Evolutionary conservation across 2,329 filamentous ascomycete genomes (phyloP).

Genomic region (Parasarocladium wereldwijsianum): DNA sequence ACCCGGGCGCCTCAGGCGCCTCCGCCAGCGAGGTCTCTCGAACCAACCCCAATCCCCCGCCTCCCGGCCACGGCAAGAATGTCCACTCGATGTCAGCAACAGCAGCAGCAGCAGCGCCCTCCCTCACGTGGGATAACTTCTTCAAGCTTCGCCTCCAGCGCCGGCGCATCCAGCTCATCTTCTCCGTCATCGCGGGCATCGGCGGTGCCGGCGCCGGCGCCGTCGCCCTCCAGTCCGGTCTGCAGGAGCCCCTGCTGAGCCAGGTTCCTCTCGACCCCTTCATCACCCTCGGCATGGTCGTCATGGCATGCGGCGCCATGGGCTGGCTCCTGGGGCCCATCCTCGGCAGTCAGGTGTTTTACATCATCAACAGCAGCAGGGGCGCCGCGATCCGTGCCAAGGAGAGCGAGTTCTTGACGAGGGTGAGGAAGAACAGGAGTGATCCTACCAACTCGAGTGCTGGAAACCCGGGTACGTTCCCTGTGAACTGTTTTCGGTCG

Average conservation of each 20-base stretch:
- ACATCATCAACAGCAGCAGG: conserved; percentile 55
- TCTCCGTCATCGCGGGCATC: conserved; percentile 53
- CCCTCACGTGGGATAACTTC: conserved; percentile 83
- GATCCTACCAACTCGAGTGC: conserved; percentile 82
- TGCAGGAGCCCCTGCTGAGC: conserved; percentile 55
- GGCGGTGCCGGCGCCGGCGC: conserved; percentile 48
- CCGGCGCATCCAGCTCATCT: conserved; percentile 67
- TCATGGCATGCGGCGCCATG: conserved; percentile 58
- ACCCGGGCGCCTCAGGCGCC: conserved; percentile 9
- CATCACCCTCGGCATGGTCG: conserved; percentile 68
- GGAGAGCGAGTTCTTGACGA: conserved; percentile 84
- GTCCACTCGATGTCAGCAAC: too few relatives aligned
- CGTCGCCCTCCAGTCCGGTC: conserved; percentile 51
- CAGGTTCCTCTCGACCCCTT: conserved; percentile 79
- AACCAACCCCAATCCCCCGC: conserved; percentile 8
- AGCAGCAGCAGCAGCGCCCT: conserved; percentile 13
- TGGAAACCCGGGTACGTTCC: conserved; percentile 56
- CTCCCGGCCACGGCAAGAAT: too few relatives aligned
- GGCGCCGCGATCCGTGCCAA: conserved; percentile 67
- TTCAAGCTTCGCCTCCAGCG: conserved; percentile 80
- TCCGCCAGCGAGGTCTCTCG: conserved; percentile 13
- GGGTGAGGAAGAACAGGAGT: conserved; percentile 83
- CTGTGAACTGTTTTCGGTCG: neutral
- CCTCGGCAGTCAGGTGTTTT: conserved; percentile 68
- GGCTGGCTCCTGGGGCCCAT: conserved; percentile 84